phyloP scores from a whole-genome alignment of 139 green algal species.

The Microglena sp. region DNA sequence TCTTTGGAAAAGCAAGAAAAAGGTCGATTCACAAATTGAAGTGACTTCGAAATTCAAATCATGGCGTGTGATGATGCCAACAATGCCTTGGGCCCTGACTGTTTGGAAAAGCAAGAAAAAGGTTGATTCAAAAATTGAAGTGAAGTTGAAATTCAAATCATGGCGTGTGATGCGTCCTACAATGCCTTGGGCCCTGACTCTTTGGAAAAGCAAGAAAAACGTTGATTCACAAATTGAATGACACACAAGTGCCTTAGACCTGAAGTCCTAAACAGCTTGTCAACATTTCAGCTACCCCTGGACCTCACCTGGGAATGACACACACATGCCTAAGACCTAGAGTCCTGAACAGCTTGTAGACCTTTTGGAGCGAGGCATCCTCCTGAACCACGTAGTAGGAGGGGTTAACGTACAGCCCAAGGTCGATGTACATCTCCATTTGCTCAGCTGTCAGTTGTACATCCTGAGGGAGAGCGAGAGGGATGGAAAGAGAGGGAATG shows the following conservation, averaged over 20 bases:
- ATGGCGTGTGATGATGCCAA: slow-evolving; percentile 78
- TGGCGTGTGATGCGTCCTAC: slow-evolving; percentile 75
- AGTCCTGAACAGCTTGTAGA: slow-evolving; percentile 71
- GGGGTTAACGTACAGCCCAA: slow-evolving; percentile 54
- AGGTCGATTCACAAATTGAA: too few relatives aligned
- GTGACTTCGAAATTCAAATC: too few relatives aligned
- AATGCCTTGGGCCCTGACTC: slow-evolving; percentile 42
- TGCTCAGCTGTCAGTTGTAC: slow-evolving; percentile 29
- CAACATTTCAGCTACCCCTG: too few relatives aligned
- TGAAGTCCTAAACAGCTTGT: too few relatives aligned
- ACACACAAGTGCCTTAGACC: too few relatives aligned
- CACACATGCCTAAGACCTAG: slow-evolving; percentile 77
- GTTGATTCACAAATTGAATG: neutral
- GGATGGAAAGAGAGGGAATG: neutral
- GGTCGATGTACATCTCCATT: slow-evolving; percentile 47
- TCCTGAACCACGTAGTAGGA: slow-evolving; percentile 52
- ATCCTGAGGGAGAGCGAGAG: neutral
- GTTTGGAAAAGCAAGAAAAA: neutral
- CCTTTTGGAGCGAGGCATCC: slow-evolving; percentile 45
- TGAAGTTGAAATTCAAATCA: neutral
- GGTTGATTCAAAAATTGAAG: neutral
- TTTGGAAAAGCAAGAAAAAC: neutral
- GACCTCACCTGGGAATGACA: slow-evolving; percentile 47
- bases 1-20: too few relatives aligned
- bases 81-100: slow-evolving; percentile 44